These are phyloP conservation scores for Schizophyllum commune DNA, from an alignment of 1,284 basidiomycete species.

Conservation along the genomic window DNA sequence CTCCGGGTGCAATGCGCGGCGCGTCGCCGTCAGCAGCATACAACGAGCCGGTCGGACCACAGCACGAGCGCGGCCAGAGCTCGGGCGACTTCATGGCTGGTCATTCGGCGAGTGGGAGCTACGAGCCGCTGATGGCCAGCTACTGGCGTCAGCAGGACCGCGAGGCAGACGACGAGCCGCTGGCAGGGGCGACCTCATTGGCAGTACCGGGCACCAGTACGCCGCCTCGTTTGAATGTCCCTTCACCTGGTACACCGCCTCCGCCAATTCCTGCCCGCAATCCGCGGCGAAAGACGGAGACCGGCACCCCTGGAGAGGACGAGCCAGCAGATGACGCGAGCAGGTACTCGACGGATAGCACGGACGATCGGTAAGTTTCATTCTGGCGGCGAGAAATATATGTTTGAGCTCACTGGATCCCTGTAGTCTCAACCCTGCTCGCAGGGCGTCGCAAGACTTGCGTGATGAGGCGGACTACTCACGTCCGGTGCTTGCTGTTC, in stretches of 20 bases:
- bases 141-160: constrained; percentile 22
- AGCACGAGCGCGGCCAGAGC: constrained; percentile 22
- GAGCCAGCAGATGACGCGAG: constrained; percentile 11
- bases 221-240: not conserved
- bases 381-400: constrained; percentile 27
- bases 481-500: constrained; percentile 49
- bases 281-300: constrained; percentile 22
- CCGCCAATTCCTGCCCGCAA: constrained; percentile 39
- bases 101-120: constrained; percentile 51
- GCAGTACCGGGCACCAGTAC: constrained; percentile 9
- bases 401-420: not conserved
- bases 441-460: constrained; percentile 25
- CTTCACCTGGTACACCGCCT: constrained; percentile 8
- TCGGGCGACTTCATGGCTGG: constrained; percentile 29
- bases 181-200: constrained; percentile 13
- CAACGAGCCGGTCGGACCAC: constrained; percentile 30
- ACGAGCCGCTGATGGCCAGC: constrained; percentile 52
- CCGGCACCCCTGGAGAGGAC: constrained; percentile 3
- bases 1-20: constrained; percentile 18
- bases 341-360: constrained; percentile 26
- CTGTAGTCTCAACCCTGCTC: not conserved
- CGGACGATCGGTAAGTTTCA: constrained; percentile 38
- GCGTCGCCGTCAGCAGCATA: constrained; percentile 13
- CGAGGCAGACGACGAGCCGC: constrained; percentile 10
- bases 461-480: constrained; percentile 51